Conservation (phyloP, 2,329 filamentous ascomycete genomes). For the Fusarium sp. region DNA sequence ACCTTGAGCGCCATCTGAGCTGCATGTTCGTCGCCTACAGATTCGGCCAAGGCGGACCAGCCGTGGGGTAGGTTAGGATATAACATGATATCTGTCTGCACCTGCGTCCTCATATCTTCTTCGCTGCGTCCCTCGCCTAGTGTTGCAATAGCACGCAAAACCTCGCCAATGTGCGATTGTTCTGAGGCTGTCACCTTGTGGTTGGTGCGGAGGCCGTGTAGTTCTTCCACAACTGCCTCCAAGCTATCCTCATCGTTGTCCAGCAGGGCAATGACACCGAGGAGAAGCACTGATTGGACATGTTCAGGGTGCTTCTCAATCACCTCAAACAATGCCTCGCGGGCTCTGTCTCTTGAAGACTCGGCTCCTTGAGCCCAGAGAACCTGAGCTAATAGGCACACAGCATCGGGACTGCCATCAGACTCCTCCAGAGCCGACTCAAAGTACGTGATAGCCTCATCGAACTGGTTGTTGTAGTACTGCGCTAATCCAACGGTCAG, state of each 20-base stretch:
- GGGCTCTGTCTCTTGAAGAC: slow-evolving; percentile 78
- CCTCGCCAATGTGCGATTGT: slow-evolving; percentile 75
- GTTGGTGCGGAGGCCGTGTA: slow-evolving; percentile 76
- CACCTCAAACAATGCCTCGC: slow-evolving; percentile 81
- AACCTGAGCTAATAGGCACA: slow-evolving; percentile 89
- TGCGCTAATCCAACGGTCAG: slow-evolving; percentile 86
- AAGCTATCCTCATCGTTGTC: slow-evolving; percentile 82
- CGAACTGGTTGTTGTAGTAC: slow-evolving; percentile 74
- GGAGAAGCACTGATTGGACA: slow-evolving; percentile 79
- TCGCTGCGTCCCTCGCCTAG: slow-evolving; percentile 62
- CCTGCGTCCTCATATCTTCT: slow-evolving; percentile 68
- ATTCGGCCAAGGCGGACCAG: slow-evolving; percentile 79
- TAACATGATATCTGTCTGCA: slow-evolving; percentile 82
- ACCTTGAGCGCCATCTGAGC: slow-evolving; percentile 85
- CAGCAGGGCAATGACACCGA: slow-evolving; percentile 85
- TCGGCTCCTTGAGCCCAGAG: slow-evolving; percentile 89
- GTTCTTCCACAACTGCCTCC: slow-evolving; percentile 82
- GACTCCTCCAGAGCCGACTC: slow-evolving; percentile 82
- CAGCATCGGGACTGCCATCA: slow-evolving; percentile 79
- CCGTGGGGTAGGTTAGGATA: slow-evolving; percentile 81
- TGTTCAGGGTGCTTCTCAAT: slow-evolving; percentile 80
- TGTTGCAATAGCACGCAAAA: slow-evolving; percentile 79
- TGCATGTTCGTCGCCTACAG: slow-evolving; percentile 63
- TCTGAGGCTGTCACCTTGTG: slow-evolving; percentile 71
- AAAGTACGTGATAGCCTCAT: slow-evolving; percentile 81